Percentiles rank a stretch among this genome's conserved stretches.
phyloP scores from a whole-genome alignment of 2,329 filamentous ascomycete species.

The Monosporascus sp. region DNA sequence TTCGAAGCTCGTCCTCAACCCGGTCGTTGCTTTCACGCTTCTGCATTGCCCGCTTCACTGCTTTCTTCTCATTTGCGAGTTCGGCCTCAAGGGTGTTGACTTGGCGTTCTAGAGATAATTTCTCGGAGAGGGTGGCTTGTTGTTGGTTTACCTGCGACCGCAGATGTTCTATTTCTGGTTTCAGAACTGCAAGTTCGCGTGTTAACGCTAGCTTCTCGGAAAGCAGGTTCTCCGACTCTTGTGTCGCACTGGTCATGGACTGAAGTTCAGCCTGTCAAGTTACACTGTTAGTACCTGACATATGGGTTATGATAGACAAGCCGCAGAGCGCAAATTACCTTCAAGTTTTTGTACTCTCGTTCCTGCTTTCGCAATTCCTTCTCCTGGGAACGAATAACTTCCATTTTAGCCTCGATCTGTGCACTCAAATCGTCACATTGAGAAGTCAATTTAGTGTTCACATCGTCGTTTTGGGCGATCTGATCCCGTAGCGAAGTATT shows the following conservation, averaged over 20 bases:
- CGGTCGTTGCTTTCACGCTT: conserved; percentile 38
- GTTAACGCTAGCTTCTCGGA: conserved; percentile 51
- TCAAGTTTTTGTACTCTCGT: conserved; percentile 42
- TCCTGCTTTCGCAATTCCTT: conserved; percentile 43
- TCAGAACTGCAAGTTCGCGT: conserved; percentile 47
- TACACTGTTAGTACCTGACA: conserved; percentile 13
- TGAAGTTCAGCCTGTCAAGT: conserved; percentile 61
- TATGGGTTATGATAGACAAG: not conserved
- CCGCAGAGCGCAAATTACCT: conserved; percentile 30
- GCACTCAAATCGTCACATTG: conserved; percentile 34
- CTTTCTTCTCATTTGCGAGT: conserved; percentile 75
- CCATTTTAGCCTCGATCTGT: conserved; percentile 40
- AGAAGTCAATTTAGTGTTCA: conserved; percentile 28
- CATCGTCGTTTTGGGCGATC: conserved; percentile 38
- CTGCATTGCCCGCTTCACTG: conserved; percentile 51
- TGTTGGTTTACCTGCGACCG: conserved; percentile 53
- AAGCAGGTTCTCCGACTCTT: conserved; percentile 66
- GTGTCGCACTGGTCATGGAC: conserved; percentile 60
- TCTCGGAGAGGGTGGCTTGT: conserved; percentile 69
- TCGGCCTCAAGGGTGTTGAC: conserved; percentile 73
- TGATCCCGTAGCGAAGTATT: conserved; percentile 63
- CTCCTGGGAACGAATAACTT: conserved; percentile 41
- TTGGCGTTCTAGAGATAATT: conserved; percentile 73
- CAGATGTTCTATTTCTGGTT: conserved; percentile 53
- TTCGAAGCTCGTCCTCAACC: conserved; percentile 38